These are phyloP conservation scores for Neurospora sp. DNA, from an alignment of 495 filamentous ascomycete genomes.

Conservation along the genomic window DNA sequence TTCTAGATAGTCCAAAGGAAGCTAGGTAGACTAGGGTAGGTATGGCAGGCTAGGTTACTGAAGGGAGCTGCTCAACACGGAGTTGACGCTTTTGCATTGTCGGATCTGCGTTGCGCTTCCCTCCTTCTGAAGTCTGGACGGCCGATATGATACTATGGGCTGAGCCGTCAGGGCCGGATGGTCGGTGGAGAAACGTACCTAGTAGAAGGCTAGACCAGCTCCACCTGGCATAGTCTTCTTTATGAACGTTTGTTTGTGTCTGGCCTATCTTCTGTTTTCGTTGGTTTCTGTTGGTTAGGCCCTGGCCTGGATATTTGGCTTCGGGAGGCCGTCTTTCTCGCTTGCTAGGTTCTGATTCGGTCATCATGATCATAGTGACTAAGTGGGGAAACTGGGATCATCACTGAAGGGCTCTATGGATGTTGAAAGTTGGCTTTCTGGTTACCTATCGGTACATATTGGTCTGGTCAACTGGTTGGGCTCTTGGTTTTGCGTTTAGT, in stretches of 20 bases:
- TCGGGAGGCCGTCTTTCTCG: background rate
- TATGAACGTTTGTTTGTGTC: background rate
- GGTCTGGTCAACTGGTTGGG: background rate
- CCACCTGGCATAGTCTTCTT: background rate
- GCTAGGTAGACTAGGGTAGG: background rate
- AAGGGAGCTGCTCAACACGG: background rate
- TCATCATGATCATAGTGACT: background rate
- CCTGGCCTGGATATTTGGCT: background rate
- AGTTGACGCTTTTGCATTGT: background rate
- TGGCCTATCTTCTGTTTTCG: background rate
- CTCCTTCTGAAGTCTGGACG: background rate
- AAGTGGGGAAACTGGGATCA: background rate
- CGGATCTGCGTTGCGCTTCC: background rate
- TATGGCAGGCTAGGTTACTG: background rate
- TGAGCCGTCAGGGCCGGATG: background rate
- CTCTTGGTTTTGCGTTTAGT: background rate
- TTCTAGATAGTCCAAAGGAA: background rate
- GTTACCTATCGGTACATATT: background rate
- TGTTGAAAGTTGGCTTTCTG: background rate
- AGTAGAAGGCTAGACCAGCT: background rate
- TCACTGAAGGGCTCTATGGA: background rate
- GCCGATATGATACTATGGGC: background rate
- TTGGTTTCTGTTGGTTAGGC: background rate
- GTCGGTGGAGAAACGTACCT: background rate
- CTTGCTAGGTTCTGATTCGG: background rate